These are phyloP conservation scores for Rhizopogon rudus DNA, from an alignment of 768 basidiomycete genomes.

Conservation along the genomic window DNA sequence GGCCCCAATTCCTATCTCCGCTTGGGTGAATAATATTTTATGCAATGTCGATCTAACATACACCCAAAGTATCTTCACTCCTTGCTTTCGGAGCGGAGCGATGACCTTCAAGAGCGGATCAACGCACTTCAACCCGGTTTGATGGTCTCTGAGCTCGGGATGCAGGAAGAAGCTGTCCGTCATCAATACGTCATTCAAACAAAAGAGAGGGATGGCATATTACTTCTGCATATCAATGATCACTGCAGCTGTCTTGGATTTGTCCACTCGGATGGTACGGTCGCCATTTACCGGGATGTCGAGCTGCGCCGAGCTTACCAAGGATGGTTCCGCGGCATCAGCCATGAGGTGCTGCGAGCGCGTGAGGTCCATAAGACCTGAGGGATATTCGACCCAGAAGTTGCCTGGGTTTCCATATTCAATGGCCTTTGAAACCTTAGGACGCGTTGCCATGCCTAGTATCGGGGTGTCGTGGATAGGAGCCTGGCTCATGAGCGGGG, in stretches of 20 bases:
- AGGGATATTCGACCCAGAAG: constrained; percentile 70
- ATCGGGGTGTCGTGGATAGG: constrained; percentile 35
- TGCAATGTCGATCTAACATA: constrained; percentile 22
- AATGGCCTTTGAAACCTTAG: constrained; percentile 37
- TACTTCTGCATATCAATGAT: constrained; percentile 76
- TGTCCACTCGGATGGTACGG: constrained; percentile 46
- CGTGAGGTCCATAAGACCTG: constrained; percentile 57
- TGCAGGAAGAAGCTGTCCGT: constrained; percentile 56
- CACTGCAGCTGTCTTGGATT: constrained; percentile 48
- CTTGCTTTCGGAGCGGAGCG: constrained; percentile 41
- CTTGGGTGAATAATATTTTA: background rate
- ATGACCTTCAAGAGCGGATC: constrained; percentile 47
- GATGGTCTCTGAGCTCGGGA: constrained; percentile 50
- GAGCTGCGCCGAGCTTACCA: constrained; percentile 33
- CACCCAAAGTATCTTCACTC: constrained; percentile 63
- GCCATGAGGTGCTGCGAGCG: constrained; percentile 36
- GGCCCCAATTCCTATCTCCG: constrained; percentile 57
- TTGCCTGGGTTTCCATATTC: constrained; percentile 51
- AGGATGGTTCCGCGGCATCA: constrained; percentile 25
- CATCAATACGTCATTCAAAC: constrained; percentile 5
- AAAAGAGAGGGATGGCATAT: constrained; percentile 7
- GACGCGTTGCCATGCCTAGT: constrained; percentile 41
- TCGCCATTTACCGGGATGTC: constrained; percentile 53
- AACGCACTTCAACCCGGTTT: constrained; percentile 53
- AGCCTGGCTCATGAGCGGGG: constrained; percentile 12